Percentiles rank a stretch among this genome's conserved stretches.
Conservation (phyloP, 2,329 filamentous ascomycete species). For the Botrytis elliptica region DNA sequence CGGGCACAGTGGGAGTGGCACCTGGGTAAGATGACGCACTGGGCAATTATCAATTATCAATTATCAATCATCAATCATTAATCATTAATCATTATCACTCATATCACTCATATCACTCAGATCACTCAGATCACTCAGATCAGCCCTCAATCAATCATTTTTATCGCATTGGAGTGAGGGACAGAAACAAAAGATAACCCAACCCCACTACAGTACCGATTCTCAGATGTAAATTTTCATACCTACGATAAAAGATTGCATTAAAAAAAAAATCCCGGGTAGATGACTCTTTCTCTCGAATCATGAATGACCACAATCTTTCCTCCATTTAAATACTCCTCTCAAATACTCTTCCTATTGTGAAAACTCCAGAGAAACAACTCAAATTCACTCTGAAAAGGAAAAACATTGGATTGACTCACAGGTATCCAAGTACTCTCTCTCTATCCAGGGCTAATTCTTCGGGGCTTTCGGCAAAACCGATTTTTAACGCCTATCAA, state of each 20-base stretch:
- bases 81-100: background rate
- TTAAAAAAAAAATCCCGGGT: background rate
- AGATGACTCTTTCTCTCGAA: background rate
- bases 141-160: background rate
- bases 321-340: background rate
- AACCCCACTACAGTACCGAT: conserved; percentile 12
- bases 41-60: background rate
- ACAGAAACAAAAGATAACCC: conserved; percentile 2
- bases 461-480: conserved; percentile 1
- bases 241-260: background rate
- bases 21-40: conserved; percentile 8
- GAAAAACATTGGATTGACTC: background rate
- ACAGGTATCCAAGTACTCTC: background rate
- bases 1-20: no score
- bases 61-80: background rate
- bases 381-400: background rate
- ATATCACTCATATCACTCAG: background rate
- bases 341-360: background rate
- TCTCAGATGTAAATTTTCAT: background rate
- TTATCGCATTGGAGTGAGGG: conserved; percentile 1
- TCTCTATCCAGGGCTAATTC: conserved; percentile 1
- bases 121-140: background rate
- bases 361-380: background rate
- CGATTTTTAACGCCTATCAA: conserved; percentile 16
- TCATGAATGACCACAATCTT: background rate